Conservation (phyloP, 2,329 filamentous ascomycete genomes). For the Cytospora leucostoma region DNA sequence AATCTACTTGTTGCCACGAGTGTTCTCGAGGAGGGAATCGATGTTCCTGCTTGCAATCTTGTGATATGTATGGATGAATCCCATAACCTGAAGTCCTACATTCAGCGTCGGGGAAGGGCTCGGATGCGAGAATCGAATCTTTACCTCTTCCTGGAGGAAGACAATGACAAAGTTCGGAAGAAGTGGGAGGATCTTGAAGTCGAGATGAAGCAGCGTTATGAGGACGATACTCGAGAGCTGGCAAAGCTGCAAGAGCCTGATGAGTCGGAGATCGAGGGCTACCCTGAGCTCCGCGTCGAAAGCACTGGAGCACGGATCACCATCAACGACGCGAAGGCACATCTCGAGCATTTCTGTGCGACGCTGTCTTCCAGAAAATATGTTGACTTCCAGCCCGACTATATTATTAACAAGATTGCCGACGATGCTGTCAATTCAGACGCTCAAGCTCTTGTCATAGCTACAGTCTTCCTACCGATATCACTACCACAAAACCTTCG, state of each 20-base stretch:
- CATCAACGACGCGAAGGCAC: conserved; percentile 70
- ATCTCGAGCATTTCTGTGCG: conserved; percentile 80
- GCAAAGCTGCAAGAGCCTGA: conserved; percentile 51
- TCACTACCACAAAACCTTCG: conserved; percentile 67
- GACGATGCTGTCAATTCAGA: conserved; percentile 31
- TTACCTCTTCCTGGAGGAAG: conserved; percentile 46
- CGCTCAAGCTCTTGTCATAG: conserved; percentile 42
- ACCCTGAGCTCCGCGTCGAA: conserved; percentile 41
- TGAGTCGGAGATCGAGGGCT: conserved; percentile 36
- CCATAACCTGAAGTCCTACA: conserved; percentile 56
- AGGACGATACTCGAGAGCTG: conserved; percentile 60
- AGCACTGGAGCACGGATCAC: conserved; percentile 65
- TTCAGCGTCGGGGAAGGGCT: conserved; percentile 58
- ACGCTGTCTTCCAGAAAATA: conserved; percentile 60
- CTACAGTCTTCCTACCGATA: conserved; percentile 70
- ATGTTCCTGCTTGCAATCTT: conserved; percentile 64
- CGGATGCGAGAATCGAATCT: conserved; percentile 53
- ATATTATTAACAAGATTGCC: conserved; percentile 51
- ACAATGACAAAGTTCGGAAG: conserved; percentile 32
- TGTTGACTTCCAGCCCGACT: conserved; percentile 68
- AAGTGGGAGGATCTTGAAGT: conserved; percentile 70
- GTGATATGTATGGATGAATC: conserved; percentile 59
- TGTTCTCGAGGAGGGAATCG: conserved; percentile 68
- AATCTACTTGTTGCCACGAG: conserved; percentile 64
- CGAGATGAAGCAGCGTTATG: conserved; percentile 71